phyloP scores from a whole-genome alignment of 106 monocot species.

The Vanilla planifolia region DNA sequence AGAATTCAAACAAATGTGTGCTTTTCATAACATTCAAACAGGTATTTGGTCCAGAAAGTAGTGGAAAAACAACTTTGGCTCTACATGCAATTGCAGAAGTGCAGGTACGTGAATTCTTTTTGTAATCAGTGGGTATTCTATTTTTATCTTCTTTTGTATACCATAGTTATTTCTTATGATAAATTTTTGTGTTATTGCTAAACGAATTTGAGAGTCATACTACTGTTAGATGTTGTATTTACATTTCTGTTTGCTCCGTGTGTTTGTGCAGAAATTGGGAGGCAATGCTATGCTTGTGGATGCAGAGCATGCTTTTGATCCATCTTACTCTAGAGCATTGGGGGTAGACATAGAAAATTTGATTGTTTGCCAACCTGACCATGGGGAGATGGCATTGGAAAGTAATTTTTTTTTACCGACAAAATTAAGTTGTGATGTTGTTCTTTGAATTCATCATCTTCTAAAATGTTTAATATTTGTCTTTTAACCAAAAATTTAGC shows the following conservation, averaged over 20 bases:
- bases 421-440: not conserved
- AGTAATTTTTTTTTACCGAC: conserved; percentile 33
- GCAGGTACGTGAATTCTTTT: conserved; percentile 43
- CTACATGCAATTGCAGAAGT: conserved; percentile 99
- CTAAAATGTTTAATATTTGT: too few relatives aligned
- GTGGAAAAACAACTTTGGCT: conserved; percentile 95
- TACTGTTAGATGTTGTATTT: not conserved
- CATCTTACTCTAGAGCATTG: conserved; percentile 85
- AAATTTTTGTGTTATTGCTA: too few relatives aligned
- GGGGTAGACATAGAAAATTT: conserved; percentile 97
- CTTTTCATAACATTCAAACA: conserved; percentile 8
- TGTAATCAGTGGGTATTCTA: too few relatives aligned
- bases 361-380: conserved; percentile 97
- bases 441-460: not conserved
- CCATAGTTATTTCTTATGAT: too few relatives aligned
- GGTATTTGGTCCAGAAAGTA: conserved; percentile 98
- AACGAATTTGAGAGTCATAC: not conserved
- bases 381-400: conserved; percentile 99
- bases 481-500: too few relatives aligned
- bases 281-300: conserved; percentile 99
- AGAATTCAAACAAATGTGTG: not conserved
- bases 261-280: conserved; percentile 76
- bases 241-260: not conserved
- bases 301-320: conserved; percentile 99
- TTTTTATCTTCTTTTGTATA: too few relatives aligned